Base-by-base conservation (phyloP, 2,329 filamentous ascomycete species). In the Aspergillus sp. region DNA sequence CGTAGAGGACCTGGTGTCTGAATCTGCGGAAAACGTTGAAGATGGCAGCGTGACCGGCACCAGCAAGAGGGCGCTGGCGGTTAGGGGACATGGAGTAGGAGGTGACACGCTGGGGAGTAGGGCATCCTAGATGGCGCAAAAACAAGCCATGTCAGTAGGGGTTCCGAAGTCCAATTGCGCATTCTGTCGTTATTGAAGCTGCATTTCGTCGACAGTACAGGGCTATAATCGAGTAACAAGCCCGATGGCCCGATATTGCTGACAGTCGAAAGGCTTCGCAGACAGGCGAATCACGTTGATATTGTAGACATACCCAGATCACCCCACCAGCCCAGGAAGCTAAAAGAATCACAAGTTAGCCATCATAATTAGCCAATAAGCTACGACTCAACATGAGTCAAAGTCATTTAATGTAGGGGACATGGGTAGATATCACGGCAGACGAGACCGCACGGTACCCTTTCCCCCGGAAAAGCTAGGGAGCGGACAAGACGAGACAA, bases 11-110 rank as follows among this genome's bases (percentile, higher is more conserved):
- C 84, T 98, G 95, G 70, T 85, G 79, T 77, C 88, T 89, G 81
- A 90, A 91, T 73, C 95, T 88, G 79, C 95, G 89, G 86, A 90
- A 96, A 71, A 87, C 89, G 87, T 99, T 99, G 89, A 98, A 98
- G 83, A 98, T 81, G 74, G 93, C 94, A 69, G 89, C 90, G 79
- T 94, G 82, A 67, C 85, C 79, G 62, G 89, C 83, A 72, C 91
- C 91, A 66, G 92, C 92, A 69, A 96, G 85, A 65, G 92, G 91
- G 74, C 91, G 89, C 83, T 97, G 94, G 76, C 91, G 89, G 86
- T 99, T 98, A 69, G 90, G 81, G 70, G 91, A 89, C 69, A 99
- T 76, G 68, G 89, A 85, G 81, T 96, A 98, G 72, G 83, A 82
- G 59, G 82, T 80, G 62, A 89, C 80, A 71, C 86, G 86, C 74